Conservation (phyloP, 2,329 filamentous ascomycete genomes). For the Microcyclospora pomicola region DNA sequence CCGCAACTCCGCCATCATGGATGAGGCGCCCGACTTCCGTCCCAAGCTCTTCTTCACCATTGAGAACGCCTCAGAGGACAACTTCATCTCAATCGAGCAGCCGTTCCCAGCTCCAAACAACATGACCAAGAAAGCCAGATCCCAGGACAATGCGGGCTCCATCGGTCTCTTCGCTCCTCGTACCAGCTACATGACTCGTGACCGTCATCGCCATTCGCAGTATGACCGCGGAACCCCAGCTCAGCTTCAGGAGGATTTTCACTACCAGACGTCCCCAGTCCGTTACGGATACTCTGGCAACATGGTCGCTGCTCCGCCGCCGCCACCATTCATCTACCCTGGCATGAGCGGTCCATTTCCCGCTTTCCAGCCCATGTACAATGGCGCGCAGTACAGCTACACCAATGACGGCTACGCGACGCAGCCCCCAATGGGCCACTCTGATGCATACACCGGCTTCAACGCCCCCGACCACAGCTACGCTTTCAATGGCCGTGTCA, state of each 20-base stretch:
- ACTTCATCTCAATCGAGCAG: conserved; percentile 14
- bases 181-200: conserved; percentile 36
- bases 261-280: neutral
- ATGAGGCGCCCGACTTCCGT: conserved; percentile 65
- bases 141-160: conserved; percentile 73
- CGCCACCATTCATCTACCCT: too few relatives aligned
- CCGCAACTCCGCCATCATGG: conserved; percentile 90
- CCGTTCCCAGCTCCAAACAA: conserved; percentile 69
- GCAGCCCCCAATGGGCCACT: too few relatives aligned
- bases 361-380: too few relatives aligned
- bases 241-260: conserved; percentile 19
- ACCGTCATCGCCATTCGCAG: conserved; percentile 61
- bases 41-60: conserved; percentile 60
- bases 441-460: too few relatives aligned
- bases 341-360: too few relatives aligned
- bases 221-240: conserved; percentile 63
- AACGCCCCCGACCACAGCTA: too few relatives aligned
- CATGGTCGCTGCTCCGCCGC: neutral
- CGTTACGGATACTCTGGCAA: neutral
- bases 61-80: conserved; percentile 22
- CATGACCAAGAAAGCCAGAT: conserved; percentile 72
- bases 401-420: too few relatives aligned
- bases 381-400: too few relatives aligned
- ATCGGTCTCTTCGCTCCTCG: conserved; percentile 78
- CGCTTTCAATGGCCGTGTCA: too few relatives aligned